Percentiles rank a stretch among this genome's conserved stretches.
phyloP scores from a whole-genome alignment of 257 asterid species.

The Misopates orontium region DNA sequence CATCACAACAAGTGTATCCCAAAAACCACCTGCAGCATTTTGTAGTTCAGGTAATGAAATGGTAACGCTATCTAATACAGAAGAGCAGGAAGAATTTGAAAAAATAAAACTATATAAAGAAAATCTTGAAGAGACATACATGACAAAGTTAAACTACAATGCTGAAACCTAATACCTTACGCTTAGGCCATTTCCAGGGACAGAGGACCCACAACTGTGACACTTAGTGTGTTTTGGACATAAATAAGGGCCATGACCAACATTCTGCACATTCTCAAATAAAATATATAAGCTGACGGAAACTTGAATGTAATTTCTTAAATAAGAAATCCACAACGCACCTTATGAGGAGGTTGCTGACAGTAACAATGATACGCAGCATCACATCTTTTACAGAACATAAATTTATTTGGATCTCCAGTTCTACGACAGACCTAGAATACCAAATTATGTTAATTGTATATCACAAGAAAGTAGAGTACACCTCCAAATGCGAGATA shows the following conservation, averaged over 20 bases:
- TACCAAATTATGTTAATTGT: conserved; percentile 16
- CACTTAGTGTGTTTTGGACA: conserved; percentile 97
- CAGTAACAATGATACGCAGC: conserved; percentile 93
- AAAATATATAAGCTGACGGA: conserved; percentile 29
- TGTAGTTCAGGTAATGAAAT: conserved; percentile 15
- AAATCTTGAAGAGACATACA: too few relatives aligned
- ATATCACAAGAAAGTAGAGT: conserved; percentile 13
- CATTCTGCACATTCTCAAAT: conserved; percentile 60
- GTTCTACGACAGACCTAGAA: conserved; percentile 79
- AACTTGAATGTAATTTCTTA: conserved; percentile 8
- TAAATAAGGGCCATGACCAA: conserved; percentile 85
- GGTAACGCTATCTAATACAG: not conserved
- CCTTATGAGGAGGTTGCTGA: conserved; percentile 99
- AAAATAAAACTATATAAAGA: not conserved
- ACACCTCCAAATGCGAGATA: conserved; percentile 18
- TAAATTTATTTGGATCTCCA: conserved; percentile 91
- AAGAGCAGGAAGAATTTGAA: not conserved
- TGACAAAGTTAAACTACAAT: not conserved
- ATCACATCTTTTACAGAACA: conserved; percentile 98
- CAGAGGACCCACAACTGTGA: conserved; percentile 88
- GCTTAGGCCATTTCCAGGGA: conserved; percentile 95
- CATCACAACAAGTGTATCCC: conserved; percentile 99
- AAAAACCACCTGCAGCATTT: conserved; percentile 82
- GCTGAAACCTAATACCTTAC: conserved; percentile 61
- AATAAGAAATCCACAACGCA: conserved; percentile 29